These are phyloP conservation scores for Neurospora sp. DNA, from an alignment of 495 filamentous ascomycete species.

Conservation along the genomic window DNA sequence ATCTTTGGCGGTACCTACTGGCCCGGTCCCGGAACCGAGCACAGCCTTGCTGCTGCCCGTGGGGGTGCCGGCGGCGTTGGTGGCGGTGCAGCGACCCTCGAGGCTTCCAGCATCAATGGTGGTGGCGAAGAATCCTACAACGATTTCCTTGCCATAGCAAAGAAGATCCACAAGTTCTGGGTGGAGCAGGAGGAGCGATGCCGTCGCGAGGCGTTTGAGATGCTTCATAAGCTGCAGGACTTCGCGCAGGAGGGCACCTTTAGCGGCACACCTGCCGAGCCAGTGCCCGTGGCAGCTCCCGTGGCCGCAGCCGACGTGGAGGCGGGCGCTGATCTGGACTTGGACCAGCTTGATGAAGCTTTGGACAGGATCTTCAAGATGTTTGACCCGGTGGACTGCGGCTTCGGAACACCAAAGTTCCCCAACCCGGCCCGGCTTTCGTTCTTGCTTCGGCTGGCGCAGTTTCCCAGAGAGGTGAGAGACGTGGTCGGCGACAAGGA, in stretches of 20 bases:
- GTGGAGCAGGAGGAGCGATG: slow-evolving; percentile 71
- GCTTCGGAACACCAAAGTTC: slow-evolving; percentile 83
- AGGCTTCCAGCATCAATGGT: slow-evolving; percentile 16
- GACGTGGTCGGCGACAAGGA: slow-evolving; percentile 83
- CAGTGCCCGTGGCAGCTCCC: not conserved
- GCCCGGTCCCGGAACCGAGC: slow-evolving; percentile 65
- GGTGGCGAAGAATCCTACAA: slow-evolving; percentile 41
- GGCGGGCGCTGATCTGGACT: slow-evolving; percentile 51
- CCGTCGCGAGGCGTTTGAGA: slow-evolving; percentile 69
- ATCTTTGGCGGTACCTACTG: slow-evolving; percentile 97
- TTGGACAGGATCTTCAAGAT: slow-evolving; percentile 67
- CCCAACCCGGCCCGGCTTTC: slow-evolving; percentile 77
- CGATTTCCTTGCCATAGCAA: slow-evolving; percentile 72
- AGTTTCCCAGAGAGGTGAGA: slow-evolving; percentile 59
- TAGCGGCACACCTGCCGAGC: slow-evolving; percentile 18
- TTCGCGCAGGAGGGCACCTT: slow-evolving; percentile 83
- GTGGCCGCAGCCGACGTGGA: not conserved
- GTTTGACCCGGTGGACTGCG: slow-evolving; percentile 69
- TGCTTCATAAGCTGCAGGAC: slow-evolving; percentile 66
- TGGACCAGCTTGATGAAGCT: slow-evolving; percentile 87
- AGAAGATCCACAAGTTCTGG: slow-evolving; percentile 78
- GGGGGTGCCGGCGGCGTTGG: slow-evolving; percentile 8
- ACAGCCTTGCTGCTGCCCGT: slow-evolving; percentile 25
- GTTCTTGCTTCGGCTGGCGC: slow-evolving; percentile 68
- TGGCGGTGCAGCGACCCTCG: slow-evolving; percentile 6